These are phyloP conservation scores for Pythium sukuiense DNA, from an alignment of 352 stramenopile genomes.

Conservation along the genomic window DNA sequence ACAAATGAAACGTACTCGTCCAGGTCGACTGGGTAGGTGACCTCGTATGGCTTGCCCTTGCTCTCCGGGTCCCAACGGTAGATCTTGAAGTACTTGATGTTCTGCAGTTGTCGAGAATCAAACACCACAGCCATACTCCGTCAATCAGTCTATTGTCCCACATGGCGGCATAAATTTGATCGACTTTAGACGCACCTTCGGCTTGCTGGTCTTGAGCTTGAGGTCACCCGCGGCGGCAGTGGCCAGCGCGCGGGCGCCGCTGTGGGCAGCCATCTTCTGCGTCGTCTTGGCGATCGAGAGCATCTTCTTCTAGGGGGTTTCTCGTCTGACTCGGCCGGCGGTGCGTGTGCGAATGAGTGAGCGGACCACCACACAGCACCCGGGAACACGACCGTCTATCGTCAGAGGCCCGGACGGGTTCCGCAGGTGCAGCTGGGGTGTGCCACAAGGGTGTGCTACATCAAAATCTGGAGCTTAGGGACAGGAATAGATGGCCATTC, in stretches of 20 bases:
- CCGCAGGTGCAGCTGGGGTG: slow-evolving; percentile 30
- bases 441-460: slow-evolving; percentile 12
- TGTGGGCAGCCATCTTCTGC: slow-evolving; percentile 37
- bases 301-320: slow-evolving; percentile 22
- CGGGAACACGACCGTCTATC: slow-evolving; percentile 28
- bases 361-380: slow-evolving; percentile 26
- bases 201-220: slow-evolving; percentile 70
- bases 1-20: slow-evolving; percentile 87
- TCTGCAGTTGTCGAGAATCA: slow-evolving; percentile 40
- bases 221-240: slow-evolving; percentile 59
- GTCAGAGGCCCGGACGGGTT: slow-evolving; percentile 22
- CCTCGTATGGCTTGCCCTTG: slow-evolving; percentile 93
- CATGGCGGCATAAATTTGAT: neutral
- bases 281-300: slow-evolving; percentile 23
- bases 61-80: slow-evolving; percentile 98
- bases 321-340: slow-evolving; percentile 16
- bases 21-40: slow-evolving; percentile 97
- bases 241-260: slow-evolving; percentile 55
- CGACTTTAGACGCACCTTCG: slow-evolving; percentile 49
- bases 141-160: neutral
- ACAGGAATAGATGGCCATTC: slow-evolving; percentile 9
- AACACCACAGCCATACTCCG: neutral
- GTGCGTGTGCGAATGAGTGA: slow-evolving; percentile 23
- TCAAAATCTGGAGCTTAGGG: slow-evolving; percentile 7
- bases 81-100: slow-evolving; percentile 99